Conservation (phyloP, 345 rosid genomes). For the Mallotus nudiflorus region DNA sequence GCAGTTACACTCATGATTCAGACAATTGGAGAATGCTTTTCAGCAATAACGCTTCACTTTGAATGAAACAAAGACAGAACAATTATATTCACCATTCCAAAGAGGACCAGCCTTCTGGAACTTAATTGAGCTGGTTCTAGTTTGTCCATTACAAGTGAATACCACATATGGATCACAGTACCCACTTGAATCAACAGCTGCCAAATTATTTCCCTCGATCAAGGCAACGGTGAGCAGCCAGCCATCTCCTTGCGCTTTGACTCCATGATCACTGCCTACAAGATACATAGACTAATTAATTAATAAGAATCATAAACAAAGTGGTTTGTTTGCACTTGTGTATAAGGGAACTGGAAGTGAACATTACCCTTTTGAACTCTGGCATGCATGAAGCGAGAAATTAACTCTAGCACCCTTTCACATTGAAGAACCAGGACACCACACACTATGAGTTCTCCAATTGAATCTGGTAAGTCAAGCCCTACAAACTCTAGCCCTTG, state of each 20-base stretch:
- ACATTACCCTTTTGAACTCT: slow-evolving; percentile 73
- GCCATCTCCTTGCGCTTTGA: slow-evolving; percentile 96
- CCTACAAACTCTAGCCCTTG: slow-evolving; percentile 94
- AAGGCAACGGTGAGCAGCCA: slow-evolving; percentile 95
- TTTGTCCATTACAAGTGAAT: slow-evolving; percentile 86
- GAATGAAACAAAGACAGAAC: slow-evolving; percentile 19
- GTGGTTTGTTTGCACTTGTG: slow-evolving; percentile 6
- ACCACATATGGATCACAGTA: slow-evolving; percentile 93
- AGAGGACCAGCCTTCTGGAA: slow-evolving; percentile 83
- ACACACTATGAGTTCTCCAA: slow-evolving; percentile 82
- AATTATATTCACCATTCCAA: slow-evolving; percentile 76
- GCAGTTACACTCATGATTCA: slow-evolving; percentile 3
- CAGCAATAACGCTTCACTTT: not conserved
- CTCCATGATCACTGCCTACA: slow-evolving; percentile 89
- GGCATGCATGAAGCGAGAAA: slow-evolving; percentile 89
- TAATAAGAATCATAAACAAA: not conserved
- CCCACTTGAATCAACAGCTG: slow-evolving; percentile 90
- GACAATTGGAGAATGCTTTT: not conserved
- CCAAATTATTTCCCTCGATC: slow-evolving; percentile 77
- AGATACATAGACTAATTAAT: slow-evolving; percentile 11
- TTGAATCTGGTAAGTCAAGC: slow-evolving; percentile 91
- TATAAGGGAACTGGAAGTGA: slow-evolving; percentile 1
- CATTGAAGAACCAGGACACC: slow-evolving; percentile 82
- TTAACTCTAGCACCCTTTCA: slow-evolving; percentile 55
- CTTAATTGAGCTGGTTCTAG: slow-evolving; percentile 91